Evolutionary conservation across 1,139 yeast species (phyloP).

Genomic region (Geotrichum cucujoidarum): DNA sequence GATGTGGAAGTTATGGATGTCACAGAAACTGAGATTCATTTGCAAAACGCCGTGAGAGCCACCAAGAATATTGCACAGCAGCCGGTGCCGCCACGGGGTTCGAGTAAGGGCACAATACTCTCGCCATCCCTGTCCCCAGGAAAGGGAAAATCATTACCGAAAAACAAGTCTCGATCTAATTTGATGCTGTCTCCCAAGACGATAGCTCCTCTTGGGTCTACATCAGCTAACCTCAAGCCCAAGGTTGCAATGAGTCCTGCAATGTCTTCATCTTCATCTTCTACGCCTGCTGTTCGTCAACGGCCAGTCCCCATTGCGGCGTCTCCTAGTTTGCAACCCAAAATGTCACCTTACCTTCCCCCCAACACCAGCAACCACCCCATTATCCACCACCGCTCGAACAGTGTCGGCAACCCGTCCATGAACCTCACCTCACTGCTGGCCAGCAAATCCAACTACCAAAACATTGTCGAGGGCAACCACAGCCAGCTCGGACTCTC

Average conservation of each 20-base stretch:
- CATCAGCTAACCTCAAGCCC: conserved; percentile 13
- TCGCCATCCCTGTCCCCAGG: conserved; percentile 3
- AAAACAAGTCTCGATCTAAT: not conserved
- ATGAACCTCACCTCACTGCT: conserved; percentile 34
- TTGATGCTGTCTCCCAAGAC: conserved; percentile 8
- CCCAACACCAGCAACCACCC: conserved; percentile 22
- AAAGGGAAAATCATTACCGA: not conserved
- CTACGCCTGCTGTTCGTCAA: conserved; percentile 3
- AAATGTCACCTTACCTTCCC: conserved; percentile 25
- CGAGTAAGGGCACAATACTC: not conserved
- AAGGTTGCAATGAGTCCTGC: conserved; percentile 19
- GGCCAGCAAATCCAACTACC: conserved; percentile 42
- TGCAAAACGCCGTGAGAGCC: conserved; percentile 29
- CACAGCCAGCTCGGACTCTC: conserved; percentile 40
- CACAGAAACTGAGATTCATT: conserved; percentile 26
- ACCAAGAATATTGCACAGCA: conserved; percentile 24
- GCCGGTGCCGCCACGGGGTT: not conserved
- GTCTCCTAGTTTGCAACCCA: conserved; percentile 29
- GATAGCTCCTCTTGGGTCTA: conserved; percentile 6
- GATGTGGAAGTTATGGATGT: conserved; percentile 19
- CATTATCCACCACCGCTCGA: conserved; percentile 22
- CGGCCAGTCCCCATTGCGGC: conserved; percentile 18
- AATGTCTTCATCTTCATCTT: conserved; percentile 8
- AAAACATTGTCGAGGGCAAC: conserved; percentile 43
- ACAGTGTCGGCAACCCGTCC: conserved; percentile 4